Conservation (phyloP, 495 filamentous ascomycete species). For the Talaromyces nanjingensis region DNA sequence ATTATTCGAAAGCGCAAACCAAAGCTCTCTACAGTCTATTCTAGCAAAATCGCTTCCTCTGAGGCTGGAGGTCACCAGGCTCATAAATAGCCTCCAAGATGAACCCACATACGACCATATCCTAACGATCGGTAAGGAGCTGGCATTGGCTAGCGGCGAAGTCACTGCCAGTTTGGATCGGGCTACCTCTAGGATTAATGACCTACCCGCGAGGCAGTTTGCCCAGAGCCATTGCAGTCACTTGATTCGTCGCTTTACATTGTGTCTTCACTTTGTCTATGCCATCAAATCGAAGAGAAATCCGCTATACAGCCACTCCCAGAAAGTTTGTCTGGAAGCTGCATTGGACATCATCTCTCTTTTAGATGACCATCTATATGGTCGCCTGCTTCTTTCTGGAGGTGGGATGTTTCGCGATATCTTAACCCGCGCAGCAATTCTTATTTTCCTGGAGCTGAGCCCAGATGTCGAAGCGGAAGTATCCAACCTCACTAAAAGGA, state of each 20-base stretch:
- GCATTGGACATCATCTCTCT: constrained; percentile 34
- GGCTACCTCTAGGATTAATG: neutral
- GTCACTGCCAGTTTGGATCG: constrained; percentile 16
- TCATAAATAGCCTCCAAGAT: constrained; percentile 39
- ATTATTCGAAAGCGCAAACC: constrained; percentile 25
- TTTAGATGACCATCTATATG: constrained; percentile 32
- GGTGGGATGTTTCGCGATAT: constrained; percentile 45
- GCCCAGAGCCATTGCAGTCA: constrained; percentile 26
- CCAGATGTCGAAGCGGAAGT: constrained; percentile 19
- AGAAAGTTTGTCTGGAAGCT: constrained; percentile 35
- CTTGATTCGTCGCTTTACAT: constrained; percentile 36
- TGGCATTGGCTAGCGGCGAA: constrained; percentile 26
- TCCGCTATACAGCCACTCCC: constrained; percentile 42
- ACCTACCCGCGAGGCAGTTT: constrained; percentile 9
- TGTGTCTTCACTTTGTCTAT: constrained; percentile 42
- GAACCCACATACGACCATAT: constrained; percentile 40
- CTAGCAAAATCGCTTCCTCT: constrained; percentile 35
- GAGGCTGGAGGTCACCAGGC: constrained; percentile 28
- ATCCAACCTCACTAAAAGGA: constrained; percentile 15
- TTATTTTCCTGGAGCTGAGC: constrained; percentile 34
- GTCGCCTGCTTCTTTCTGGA: constrained; percentile 30
- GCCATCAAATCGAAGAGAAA: constrained; percentile 34
- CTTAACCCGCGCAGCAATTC: constrained; percentile 23
- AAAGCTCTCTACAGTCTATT: constrained; percentile 36
- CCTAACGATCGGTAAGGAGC: constrained; percentile 27